Conservation (phyloP, 805 yeast species). For the Pichia heedii region DNA sequence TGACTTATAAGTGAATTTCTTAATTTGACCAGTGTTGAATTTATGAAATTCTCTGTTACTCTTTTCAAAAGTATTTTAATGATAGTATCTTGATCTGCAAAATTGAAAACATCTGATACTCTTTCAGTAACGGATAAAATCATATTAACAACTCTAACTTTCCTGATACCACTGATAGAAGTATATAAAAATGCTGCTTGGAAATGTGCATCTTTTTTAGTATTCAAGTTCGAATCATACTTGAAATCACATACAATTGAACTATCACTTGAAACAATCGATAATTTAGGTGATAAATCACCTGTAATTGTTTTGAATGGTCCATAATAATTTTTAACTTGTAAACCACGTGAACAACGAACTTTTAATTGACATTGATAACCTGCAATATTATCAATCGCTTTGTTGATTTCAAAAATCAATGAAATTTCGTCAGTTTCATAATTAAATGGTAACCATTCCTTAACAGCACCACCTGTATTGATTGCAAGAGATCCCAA, state of each 20-base stretch:
- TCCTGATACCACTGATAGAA: conserved; percentile 62
- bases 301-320: conserved; percentile 34
- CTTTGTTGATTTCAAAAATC: conserved; percentile 47
- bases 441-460: conserved; percentile 58
- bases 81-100: conserved; percentile 68
- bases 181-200: conserved; percentile 88
- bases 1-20: conserved; percentile 30
- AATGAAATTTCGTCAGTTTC: conserved; percentile 61
- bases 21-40: conserved; percentile 29
- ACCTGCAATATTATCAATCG: conserved; percentile 47
- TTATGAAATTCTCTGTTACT: conserved; percentile 30
- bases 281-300: conserved; percentile 21
- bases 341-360: conserved; percentile 82
- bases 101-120: conserved; percentile 63
- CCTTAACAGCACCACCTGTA: conserved; percentile 63
- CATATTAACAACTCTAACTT: conserved; percentile 78
- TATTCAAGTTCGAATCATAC: conserved; percentile 66
- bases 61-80: conserved; percentile 46
- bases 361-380: conserved; percentile 77
- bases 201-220: conserved; percentile 73
- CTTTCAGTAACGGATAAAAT: conserved; percentile 76
- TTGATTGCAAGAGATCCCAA: conserved; percentile 52
- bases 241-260: conserved; percentile 61
- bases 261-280: conserved; percentile 37
- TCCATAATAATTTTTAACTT: conserved; percentile 69